Evolutionary conservation across 2,329 filamentous ascomycete genomes (phyloP), one percentile per base, ranked within the genome.

Genomic region (Talaromyces sp.): DNA sequence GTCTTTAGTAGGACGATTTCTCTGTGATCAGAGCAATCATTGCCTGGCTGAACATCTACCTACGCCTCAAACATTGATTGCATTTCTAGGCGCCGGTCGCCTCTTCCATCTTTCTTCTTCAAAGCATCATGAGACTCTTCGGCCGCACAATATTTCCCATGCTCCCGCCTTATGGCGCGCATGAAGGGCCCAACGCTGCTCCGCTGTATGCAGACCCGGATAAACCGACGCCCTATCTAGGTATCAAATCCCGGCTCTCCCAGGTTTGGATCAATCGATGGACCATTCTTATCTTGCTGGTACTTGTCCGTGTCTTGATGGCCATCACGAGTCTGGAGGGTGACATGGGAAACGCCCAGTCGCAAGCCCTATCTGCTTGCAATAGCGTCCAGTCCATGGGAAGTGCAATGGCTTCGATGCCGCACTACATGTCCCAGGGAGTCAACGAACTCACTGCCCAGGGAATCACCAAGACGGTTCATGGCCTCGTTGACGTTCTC

Each of bases 201-300:
- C 75, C 83, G 75, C 81, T 82, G 77, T 80, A 82, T 75, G 75
- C 81, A 71, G 82, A 85, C 73, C 87, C 89, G 64, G 83, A 85
- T 74, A 85, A 85, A 71, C 83, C 89, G 70, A 97, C 92, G 65
- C 93, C 94, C 63, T 97, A 97, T 75, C 89, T 99, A 64, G 92
- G 92, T 68, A 86, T 97, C 71, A 86, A 87, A 70, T 88, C 93
- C 68, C 88, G 92, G 69, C 83, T 97, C 69, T 97, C 94, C 57
- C 94, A 99, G 80, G 84, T 95, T 75, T 97, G 93, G 92, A 87
- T 99, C 79, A 97, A 99, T 80, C 86, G 90, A 75, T 99, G 94
- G 94, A 97, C 94, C 43, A 82, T 97, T 62, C 83, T 99, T 54
- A 82, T 97, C 54, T 75, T 96, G 61, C 86, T 99, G 58, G 88